Percentiles rank a stretch among this genome's conserved stretches.
Evolutionary conservation across 1,284 basidiomycete species (phyloP).

Genomic region (Apiotrichum domesticum): DNA sequence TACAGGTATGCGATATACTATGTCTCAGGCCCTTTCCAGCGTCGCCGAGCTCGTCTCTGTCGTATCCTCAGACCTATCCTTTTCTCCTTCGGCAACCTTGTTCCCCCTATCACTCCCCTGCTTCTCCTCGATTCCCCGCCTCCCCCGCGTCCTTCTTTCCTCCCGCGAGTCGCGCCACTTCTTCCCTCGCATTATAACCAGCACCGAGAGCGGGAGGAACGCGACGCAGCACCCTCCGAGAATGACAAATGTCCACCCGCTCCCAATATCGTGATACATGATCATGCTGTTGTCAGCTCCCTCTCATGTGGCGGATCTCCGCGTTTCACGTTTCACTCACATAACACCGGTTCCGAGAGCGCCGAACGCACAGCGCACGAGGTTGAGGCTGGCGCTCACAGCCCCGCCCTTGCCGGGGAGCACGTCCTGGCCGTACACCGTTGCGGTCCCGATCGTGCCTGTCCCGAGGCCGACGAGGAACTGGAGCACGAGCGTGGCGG

Average conservation of each 20-base stretch:
- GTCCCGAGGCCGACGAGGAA: slow-evolving; percentile 40
- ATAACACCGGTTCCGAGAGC: slow-evolving; percentile 38
- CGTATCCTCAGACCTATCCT: no score
- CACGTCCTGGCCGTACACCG: slow-evolving; percentile 43
- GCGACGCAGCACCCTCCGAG: slow-evolving; percentile 32
- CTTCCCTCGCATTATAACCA: slow-evolving; percentile 27
- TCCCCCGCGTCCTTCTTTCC: background rate
- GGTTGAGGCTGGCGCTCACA: slow-evolving; percentile 43
- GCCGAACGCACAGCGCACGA: slow-evolving; percentile 44
- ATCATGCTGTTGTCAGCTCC: slow-evolving; percentile 9
- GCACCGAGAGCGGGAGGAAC: slow-evolving; percentile 25
- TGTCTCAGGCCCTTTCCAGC: no score
- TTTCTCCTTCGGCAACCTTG: background rate
- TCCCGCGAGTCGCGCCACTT: slow-evolving; percentile 30
- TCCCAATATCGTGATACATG: slow-evolving; percentile 34
- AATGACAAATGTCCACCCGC: slow-evolving; percentile 45
- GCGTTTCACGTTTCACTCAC: slow-evolving; percentile 12
- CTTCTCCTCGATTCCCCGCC: no score
- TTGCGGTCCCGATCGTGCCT: slow-evolving; percentile 28
- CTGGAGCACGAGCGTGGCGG: slow-evolving; percentile 27
- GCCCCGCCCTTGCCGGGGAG: slow-evolving; percentile 41
- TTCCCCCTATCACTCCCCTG: no score
- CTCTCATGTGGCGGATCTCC: background rate
- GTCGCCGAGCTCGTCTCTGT: no score
- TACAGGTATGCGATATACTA: no score